phyloP scores from a whole-genome alignment of 139 green algal species.

The Micractinium sp. region DNA sequence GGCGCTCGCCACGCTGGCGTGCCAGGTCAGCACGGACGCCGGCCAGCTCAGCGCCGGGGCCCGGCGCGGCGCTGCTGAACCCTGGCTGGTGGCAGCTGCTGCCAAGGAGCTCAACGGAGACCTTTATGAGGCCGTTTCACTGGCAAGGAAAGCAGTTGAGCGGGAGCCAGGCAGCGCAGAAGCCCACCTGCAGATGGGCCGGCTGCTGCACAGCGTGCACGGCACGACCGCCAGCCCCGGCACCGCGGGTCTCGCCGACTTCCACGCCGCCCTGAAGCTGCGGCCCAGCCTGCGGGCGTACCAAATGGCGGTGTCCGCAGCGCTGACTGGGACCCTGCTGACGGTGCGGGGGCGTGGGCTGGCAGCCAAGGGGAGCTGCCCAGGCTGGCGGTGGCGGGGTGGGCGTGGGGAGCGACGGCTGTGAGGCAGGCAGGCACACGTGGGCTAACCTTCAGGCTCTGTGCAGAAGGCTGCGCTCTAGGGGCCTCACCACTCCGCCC shows the following conservation, averaged over 20 bases:
- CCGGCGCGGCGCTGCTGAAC: background rate
- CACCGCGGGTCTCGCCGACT: background rate
- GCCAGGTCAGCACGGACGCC: background rate
- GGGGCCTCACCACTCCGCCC: no score
- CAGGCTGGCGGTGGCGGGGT: no score
- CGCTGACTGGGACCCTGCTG: background rate
- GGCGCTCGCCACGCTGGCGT: background rate
- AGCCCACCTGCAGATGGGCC: background rate
- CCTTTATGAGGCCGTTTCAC: background rate
- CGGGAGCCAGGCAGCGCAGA: background rate
- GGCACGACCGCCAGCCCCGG: background rate
- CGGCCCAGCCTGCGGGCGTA: background rate
- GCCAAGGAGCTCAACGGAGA: background rate
- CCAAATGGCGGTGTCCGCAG: background rate
- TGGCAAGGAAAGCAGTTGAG: background rate
- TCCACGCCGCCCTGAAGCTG: background rate
- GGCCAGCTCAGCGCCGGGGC: background rate
- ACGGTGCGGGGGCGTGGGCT: no score
- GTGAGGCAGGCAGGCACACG: no score
- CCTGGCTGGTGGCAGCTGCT: background rate
- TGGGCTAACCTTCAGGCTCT: no score
- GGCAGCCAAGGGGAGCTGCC: no score
- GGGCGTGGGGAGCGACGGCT: no score
- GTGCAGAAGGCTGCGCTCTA: no score
- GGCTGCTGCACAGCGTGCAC: background rate